A percentile compares a stretch with the other conserved stretches of the same genome.
These are phyloP conservation scores for Whalleya microplaca DNA, from an alignment of 2,329 filamentous ascomycete genomes.

Conservation along the genomic window DNA sequence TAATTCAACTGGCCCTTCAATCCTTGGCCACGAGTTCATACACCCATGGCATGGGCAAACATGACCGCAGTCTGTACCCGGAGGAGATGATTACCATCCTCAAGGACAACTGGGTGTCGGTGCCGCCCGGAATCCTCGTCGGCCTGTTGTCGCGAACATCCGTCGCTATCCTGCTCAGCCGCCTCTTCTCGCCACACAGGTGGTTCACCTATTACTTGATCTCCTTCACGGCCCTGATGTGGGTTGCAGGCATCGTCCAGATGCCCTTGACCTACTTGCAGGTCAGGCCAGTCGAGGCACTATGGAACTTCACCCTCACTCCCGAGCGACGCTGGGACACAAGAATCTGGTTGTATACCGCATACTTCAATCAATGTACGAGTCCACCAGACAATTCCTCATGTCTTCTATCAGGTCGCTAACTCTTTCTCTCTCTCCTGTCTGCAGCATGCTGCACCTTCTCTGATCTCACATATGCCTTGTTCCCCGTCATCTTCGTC, in stretches of 20 bases:
- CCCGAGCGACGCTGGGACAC: background rate
- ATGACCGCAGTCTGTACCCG: constrained; percentile 4
- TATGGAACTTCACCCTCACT: background rate
- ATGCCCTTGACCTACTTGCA: background rate
- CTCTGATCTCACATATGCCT: constrained; percentile 19
- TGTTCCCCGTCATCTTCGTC: constrained; percentile 21
- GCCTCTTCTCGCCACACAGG: background rate
- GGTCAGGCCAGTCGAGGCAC: background rate
- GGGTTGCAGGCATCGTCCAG: background rate
- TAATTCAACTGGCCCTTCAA: background rate
- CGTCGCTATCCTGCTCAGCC: constrained; percentile 1
- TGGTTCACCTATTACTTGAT: constrained; percentile 3
- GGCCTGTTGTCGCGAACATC: background rate
- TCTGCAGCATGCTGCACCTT: constrained; percentile 5
- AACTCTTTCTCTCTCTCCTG: background rate
- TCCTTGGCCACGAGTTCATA: background rate
- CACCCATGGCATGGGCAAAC: constrained; percentile 19
- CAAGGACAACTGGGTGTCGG: constrained; percentile 1
- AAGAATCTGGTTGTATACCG: background rate
- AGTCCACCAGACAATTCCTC: background rate
- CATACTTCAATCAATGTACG: background rate
- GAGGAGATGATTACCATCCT: constrained; percentile 6
- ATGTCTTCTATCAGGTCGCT: background rate
- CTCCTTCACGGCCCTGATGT: background rate
- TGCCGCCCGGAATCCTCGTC: background rate